Base-by-base conservation (phyloP, 257 asterid species). In the Coffea eugenioides region DNA sequence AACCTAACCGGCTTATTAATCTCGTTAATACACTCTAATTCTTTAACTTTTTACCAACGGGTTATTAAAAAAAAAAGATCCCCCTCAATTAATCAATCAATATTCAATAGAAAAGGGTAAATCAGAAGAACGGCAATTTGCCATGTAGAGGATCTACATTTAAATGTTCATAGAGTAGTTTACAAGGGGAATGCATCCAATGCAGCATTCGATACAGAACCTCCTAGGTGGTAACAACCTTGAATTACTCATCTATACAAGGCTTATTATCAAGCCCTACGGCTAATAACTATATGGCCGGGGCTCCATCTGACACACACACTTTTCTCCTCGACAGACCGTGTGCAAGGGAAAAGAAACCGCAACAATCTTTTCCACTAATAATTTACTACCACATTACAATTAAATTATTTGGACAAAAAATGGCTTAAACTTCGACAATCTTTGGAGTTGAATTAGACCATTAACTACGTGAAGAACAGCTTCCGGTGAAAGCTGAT, bases 401-500 rank as follows among this genome's bases (percentile, higher is more conserved):
- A 66, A 65, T 64, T 54, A 52, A 56, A 71, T 71, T 82, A 64
- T 75, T 76, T 45, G 34, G 48, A 46, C 25, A 9, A 81, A 75
- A 59, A 59, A 75, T 70, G 49, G 13, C 23, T 57, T 61, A 56
- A 39, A 31, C 34, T 31, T 77, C n/a, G 49, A n/a, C 34, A 8
- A 75, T 3, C 45, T 27, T 73, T 65, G 46, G 25, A 43, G 66
- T 78, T 57, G 52, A 78, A 43, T 45, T 70, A n/a, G 78, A 45
- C 48, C 57, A 71, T 61, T 71, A 71, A 78, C 81, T 69, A 69
- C 45, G 56, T 27, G 25, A 39, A 62, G 31, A 70, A 27, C 27
- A 41, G 25, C 74, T 25, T 57, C 78, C 66, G 56, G 49, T 23
- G 46, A 59, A 77, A 75, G 75, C 49, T 71, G 72, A 88, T 84